Percentiles rank a stretch among this genome's conserved stretches.
Conservation (phyloP, 768 basidiomycete species). For the Lactifluus echinatus region DNA sequence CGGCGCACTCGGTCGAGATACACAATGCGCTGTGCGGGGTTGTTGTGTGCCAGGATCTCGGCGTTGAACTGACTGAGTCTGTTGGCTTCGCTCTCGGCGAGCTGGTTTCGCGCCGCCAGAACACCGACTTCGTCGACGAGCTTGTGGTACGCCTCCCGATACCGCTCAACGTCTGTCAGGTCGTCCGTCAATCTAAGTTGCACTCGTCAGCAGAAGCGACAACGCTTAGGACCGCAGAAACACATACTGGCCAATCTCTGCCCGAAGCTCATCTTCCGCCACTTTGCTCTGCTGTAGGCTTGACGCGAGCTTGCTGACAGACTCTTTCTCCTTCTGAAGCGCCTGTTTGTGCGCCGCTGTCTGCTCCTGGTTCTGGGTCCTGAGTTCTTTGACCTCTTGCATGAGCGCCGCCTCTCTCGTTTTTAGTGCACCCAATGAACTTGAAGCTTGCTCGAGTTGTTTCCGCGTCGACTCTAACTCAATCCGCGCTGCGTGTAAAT, state of each 20-base stretch:
- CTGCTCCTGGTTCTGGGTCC: constrained; percentile 28
- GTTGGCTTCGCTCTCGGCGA: constrained; percentile 74
- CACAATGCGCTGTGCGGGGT: constrained; percentile 77
- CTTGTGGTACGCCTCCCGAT: constrained; percentile 61
- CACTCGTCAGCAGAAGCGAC: neutral
- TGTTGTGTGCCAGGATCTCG: constrained; percentile 75
- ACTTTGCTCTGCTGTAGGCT: constrained; percentile 48
- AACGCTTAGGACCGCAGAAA: neutral
- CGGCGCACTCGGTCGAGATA: constrained; percentile 79
- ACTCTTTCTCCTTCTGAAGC: constrained; percentile 29
- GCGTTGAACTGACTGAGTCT: constrained; percentile 76
- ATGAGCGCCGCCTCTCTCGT: constrained; percentile 23
- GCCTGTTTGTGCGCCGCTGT: constrained; percentile 25
- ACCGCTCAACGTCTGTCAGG: constrained; percentile 51
- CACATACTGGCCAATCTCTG: constrained; percentile 61
- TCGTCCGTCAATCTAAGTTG: constrained; percentile 38
- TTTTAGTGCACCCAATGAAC: constrained; percentile 19
- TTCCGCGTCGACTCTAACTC: constrained; percentile 20
- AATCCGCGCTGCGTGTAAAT: constrained; percentile 29
- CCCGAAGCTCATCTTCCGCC: constrained; percentile 59
- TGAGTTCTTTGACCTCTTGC: constrained; percentile 24
- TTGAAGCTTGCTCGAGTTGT: constrained; percentile 22
- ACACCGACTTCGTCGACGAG: constrained; percentile 55
- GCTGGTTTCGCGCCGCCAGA: constrained; percentile 58
- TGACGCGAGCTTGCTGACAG: constrained; percentile 38